Percentiles rank a stretch among this genome's conserved stretches.
phyloP scores from a whole-genome alignment of 305 asterid genomes.

The Ajuga reptans region DNA sequence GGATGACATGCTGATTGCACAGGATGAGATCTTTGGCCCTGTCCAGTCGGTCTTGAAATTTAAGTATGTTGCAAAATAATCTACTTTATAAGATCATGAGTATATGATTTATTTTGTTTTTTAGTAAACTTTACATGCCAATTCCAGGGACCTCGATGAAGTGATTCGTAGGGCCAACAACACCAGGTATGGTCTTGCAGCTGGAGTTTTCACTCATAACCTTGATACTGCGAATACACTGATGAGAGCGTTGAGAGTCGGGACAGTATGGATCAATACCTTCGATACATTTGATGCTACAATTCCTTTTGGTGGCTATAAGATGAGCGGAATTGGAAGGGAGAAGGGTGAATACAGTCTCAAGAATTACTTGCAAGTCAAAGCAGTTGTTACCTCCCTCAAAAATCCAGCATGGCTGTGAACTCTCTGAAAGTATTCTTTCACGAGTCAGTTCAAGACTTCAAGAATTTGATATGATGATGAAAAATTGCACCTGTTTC shows the following conservation, averaged over 20 bases:
- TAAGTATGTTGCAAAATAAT: slow-evolving; percentile 36
- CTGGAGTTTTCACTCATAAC: slow-evolving; percentile 78
- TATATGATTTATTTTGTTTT: not conserved
- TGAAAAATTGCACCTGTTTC: slow-evolving; percentile 19
- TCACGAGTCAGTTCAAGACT: slow-evolving; percentile 5
- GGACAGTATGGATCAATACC: slow-evolving; percentile 74
- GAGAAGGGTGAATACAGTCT: slow-evolving; percentile 87
- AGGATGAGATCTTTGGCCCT: slow-evolving; percentile 91
- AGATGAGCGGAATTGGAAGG: slow-evolving; percentile 91
- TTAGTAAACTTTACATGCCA: not conserved
- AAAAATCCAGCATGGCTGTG: slow-evolving; percentile 90
- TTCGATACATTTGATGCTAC: slow-evolving; percentile 79
- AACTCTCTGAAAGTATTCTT: slow-evolving; percentile 13
- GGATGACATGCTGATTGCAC: slow-evolving; percentile 82
- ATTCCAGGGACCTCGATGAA: slow-evolving; percentile 60
- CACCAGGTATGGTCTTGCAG: slow-evolving; percentile 65
- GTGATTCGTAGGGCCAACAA: slow-evolving; percentile 66
- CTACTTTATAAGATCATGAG: not conserved
- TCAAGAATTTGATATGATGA: slow-evolving; percentile 28
- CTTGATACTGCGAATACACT: slow-evolving; percentile 76
- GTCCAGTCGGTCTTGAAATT: slow-evolving; percentile 77
- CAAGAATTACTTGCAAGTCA: slow-evolving; percentile 84
- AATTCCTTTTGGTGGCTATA: slow-evolving; percentile 90
- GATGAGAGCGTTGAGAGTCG: slow-evolving; percentile 72
- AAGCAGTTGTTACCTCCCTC: slow-evolving; percentile 75